Evolutionary conservation across 495 filamentous ascomycete genomes (phyloP), one percentile per base, ranked within the genome.

Genomic region (Aspergillus egyptiacus): DNA sequence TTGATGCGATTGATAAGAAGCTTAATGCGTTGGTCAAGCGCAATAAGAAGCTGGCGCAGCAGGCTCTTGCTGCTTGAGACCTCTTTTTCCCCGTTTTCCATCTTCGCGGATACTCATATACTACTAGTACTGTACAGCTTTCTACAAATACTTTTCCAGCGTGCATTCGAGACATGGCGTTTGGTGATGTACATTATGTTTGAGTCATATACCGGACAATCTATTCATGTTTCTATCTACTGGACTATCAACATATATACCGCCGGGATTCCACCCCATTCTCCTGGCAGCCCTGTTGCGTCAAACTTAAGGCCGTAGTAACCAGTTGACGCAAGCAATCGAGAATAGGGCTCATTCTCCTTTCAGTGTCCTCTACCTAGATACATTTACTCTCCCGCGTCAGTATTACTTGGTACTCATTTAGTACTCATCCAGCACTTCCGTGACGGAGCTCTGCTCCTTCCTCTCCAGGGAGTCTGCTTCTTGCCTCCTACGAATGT

Each of bases 11-110:
- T 23, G 71, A 74, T 44, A 74, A 74, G 57, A 73, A 72, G 45
- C 61, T 77, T 23, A 58, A 60, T 34, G 72, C 63, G 6, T 44
- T 77, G 27, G 64, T 78, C 32, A 75, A 75, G 33, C 68, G 69
- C 27, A 78, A 77, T 56, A 71, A 67, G 58, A 74, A 73, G 53
- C 55, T 73, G 13, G 68, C 66, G 34, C 68, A 70, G 25, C 68
- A 71, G 50, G 71, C 71, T 8, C 35, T 74, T 22, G 48, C 61
- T 32, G 55, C 61, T 25, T 51, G 20, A 38, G n/a, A n/a, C n/a
- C n/a, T n/a, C n/a, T n/a, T n/a, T n/a, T n/a, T n/a, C n/a, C n/a
- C n/a, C n/a, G n/a, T n/a, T n/a, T n/a, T n/a, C n/a, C n/a, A n/a
- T n/a, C n/a, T n/a, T n/a, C n/a, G n/a, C n/a, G n/a, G n/a, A n/a